Evolutionary conservation across 768 basidiomycete genomes (phyloP).

Genomic region (Pisolithus tinctorius): DNA sequence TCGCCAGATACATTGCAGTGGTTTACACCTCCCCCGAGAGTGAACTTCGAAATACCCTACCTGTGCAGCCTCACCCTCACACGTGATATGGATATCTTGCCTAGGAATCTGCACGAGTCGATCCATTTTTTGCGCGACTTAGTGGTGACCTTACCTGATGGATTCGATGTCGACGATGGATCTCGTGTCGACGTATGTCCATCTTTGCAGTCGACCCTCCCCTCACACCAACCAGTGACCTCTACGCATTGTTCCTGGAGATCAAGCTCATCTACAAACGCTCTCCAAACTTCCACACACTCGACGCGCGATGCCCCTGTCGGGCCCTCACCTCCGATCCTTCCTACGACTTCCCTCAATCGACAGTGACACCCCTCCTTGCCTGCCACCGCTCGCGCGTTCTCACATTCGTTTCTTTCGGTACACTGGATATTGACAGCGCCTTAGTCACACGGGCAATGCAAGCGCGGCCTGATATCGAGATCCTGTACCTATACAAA

Average conservation of each 20-base stretch:
- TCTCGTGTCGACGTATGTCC: constrained; percentile 1
- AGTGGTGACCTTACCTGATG: constrained; percentile 10
- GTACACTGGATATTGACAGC: constrained; percentile 22
- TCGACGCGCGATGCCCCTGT: constrained; percentile 7
- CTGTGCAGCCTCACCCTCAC: constrained; percentile 22
- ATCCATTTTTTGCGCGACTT: constrained; percentile 19
- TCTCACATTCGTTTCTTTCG: constrained; percentile 19
- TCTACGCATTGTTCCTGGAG: constrained; percentile 20
- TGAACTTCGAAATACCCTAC: constrained; percentile 13
- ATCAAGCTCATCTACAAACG: constrained; percentile 2
- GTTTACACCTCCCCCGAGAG: constrained; percentile 1
- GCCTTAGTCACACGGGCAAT: constrained; percentile 20
- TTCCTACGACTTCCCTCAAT: constrained; percentile 20
- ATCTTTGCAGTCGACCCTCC: constrained; percentile 10
- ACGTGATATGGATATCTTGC: constrained; percentile 17
- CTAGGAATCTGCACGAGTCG: constrained; percentile 16
- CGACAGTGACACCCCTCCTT: constrained; percentile 19
- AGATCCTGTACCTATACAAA: constrained; percentile 21
- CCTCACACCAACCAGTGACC: constrained; percentile 10
- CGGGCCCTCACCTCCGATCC: background rate
- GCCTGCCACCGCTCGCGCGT: constrained; percentile 13
- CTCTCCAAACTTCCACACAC: constrained; percentile 3
- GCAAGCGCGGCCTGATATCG: constrained; percentile 19
- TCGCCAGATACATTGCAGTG: background rate
- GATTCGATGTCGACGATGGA: constrained; percentile 4